phyloP scores from a whole-genome alignment of 768 basidiomycete species.

The Pholiota conissans region DNA sequence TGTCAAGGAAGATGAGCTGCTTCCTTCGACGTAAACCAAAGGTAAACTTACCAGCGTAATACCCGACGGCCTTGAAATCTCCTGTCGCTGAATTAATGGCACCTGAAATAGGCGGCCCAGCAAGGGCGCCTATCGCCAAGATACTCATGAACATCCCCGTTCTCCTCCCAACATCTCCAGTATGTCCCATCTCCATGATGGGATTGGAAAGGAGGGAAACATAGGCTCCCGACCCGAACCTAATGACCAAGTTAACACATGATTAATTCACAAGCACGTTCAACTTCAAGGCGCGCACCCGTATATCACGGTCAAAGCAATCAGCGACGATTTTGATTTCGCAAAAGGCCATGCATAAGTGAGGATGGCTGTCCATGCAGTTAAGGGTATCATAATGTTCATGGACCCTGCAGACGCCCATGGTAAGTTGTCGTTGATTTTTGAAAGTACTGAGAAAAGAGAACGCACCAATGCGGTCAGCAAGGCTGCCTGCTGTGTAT shows the following conservation, averaged over 20 bases:
- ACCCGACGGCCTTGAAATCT: constrained; percentile 53
- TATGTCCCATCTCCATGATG: constrained; percentile 59
- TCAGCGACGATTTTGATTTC: constrained; percentile 38
- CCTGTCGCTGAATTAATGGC: constrained; percentile 57
- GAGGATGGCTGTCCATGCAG: constrained; percentile 50
- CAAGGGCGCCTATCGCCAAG: constrained; percentile 59
- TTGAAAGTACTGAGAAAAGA: background rate
- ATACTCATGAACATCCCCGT: constrained; percentile 66
- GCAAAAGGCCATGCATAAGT: constrained; percentile 77
- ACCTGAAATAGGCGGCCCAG: constrained; percentile 75
- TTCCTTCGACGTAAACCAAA: background rate
- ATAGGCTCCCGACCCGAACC: constrained; percentile 63
- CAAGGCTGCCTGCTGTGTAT: constrained; percentile 48
- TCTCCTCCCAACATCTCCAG: constrained; percentile 62
- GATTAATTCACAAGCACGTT: constrained; percentile 7
- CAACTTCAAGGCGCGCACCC: constrained; percentile 35
- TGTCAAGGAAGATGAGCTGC: constrained; percentile 3
- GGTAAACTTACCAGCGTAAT: constrained; percentile 46
- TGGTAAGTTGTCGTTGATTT: background rate
- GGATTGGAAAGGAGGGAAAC: constrained; percentile 58
- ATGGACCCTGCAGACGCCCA: constrained; percentile 46
- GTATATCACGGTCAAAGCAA: constrained; percentile 60
- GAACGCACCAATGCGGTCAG: constrained; percentile 53
- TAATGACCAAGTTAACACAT: constrained; percentile 20
- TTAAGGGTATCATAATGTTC: constrained; percentile 70